Conservation (phyloP, 805 yeast species). For the Isabelozyma gotoi region DNA sequence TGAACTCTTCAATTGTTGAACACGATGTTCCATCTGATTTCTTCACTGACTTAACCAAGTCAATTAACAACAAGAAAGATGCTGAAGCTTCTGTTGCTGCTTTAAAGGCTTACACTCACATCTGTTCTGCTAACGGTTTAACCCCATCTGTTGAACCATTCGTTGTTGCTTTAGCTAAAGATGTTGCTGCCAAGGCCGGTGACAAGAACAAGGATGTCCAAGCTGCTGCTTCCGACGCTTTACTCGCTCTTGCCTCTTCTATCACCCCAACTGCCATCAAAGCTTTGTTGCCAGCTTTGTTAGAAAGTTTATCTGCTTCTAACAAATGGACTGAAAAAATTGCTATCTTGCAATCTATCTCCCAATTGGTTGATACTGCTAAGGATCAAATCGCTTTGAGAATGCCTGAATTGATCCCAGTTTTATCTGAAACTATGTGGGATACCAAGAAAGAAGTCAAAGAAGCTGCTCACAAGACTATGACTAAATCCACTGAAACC, state of each 20-base stretch:
- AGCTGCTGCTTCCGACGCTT: slow-evolving; percentile 72
- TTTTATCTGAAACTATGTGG: slow-evolving; percentile 99
- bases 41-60: slow-evolving; percentile 72
- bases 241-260: slow-evolving; percentile 73
- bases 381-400: slow-evolving; percentile 95
- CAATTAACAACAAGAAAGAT: slow-evolving; percentile 81
- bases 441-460: slow-evolving; percentile 99
- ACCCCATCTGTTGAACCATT: slow-evolving; percentile 95
- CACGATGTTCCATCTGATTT: slow-evolving; percentile 94
- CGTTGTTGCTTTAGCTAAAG: slow-evolving; percentile 74
- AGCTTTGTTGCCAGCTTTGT: slow-evolving; percentile 80
- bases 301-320: slow-evolving; percentile 63
- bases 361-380: slow-evolving; percentile 89
- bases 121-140: slow-evolving; percentile 75
- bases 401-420: slow-evolving; percentile 99
- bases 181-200: slow-evolving; percentile 78
- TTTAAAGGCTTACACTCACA: slow-evolving; percentile 78
- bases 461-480: slow-evolving; percentile 92
- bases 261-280: slow-evolving; percentile 93
- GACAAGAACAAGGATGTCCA: slow-evolving; percentile 82
- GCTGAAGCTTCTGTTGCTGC: slow-evolving; percentile 66
- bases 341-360: slow-evolving; percentile 80
- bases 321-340: slow-evolving; percentile 99
- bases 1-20: slow-evolving; percentile 96
- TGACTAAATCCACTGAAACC: slow-evolving; percentile 95